These are phyloP conservation scores for Bruguiera gymnorhiza DNA, from an alignment of 345 rosid genomes.

Conservation along the genomic window DNA sequence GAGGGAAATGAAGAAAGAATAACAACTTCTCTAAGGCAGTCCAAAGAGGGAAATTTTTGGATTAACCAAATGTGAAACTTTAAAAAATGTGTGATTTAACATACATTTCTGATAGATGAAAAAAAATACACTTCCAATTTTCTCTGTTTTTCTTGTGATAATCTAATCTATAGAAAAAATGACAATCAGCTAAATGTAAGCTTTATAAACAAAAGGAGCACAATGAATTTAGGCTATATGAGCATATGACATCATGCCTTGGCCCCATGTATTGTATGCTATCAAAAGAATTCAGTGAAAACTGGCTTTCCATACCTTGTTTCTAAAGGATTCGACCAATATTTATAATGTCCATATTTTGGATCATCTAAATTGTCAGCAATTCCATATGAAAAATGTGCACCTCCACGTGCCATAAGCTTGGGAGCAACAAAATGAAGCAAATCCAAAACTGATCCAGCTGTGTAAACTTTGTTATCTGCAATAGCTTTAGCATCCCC, in stretches of 20 bases:
- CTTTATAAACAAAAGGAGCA: neutral
- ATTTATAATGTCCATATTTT: conserved; percentile 51
- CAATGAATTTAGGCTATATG: neutral
- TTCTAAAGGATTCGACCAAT: conserved; percentile 73
- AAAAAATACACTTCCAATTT: neutral
- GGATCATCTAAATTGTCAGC: conserved; percentile 65
- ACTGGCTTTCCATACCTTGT: conserved; percentile 40
- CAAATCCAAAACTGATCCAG: conserved; percentile 49
- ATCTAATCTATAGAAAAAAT: neutral
- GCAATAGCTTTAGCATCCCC: conserved; percentile 43
- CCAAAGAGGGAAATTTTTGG: neutral
- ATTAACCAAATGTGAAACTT: neutral
- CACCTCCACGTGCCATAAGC: conserved; percentile 51
- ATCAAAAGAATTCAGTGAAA: neutral
- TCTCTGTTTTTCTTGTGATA: neutral
- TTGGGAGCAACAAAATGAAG: conserved; percentile 59
- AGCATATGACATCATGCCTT: neutral
- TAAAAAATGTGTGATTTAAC: neutral
- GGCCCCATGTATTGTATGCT: neutral
- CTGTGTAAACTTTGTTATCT: conserved; percentile 50
- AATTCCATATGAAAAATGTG: conserved; percentile 66
- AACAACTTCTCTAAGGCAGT: no score
- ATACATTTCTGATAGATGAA: no score
- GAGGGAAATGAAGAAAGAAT: no score
- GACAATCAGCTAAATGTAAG: neutral